Percentiles rank a stretch among this genome's conserved stretches.
phyloP scores from a whole-genome alignment of 1,284 basidiomycete species.

The Grifola frondosa region DNA sequence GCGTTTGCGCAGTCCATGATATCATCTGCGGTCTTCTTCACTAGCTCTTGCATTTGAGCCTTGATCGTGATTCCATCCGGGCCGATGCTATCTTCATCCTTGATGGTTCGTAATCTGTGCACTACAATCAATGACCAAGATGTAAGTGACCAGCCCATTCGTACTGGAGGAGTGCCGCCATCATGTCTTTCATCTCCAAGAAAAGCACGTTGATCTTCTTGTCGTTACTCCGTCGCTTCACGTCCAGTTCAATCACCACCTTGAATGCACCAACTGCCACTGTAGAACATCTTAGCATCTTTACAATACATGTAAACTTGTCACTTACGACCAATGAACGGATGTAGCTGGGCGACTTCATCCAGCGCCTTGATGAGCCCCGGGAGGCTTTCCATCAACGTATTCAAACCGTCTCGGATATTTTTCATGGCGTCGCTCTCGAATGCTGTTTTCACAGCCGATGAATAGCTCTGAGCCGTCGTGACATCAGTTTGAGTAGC shows the following conservation, averaged over 20 bases:
- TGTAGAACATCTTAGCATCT: constrained; percentile 12
- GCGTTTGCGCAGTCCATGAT: constrained; percentile 33
- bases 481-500: background rate
- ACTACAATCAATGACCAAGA: background rate
- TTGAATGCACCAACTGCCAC: constrained; percentile 46
- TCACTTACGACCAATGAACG: constrained; percentile 24
- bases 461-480: background rate
- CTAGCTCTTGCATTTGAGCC: constrained; percentile 22
- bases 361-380: constrained; percentile 23
- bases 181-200: constrained; percentile 46
- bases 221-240: constrained; percentile 43
- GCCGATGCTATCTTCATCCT: constrained; percentile 15
- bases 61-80: constrained; percentile 25
- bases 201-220: constrained; percentile 41
- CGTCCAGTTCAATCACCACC: constrained; percentile 39
- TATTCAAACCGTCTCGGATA: constrained; percentile 11
- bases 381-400: constrained; percentile 23
- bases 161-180: constrained; percentile 42
- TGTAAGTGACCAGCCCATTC: constrained; percentile 4
- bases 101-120: constrained; percentile 19
- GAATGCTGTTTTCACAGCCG: background rate
- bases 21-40: constrained; percentile 26
- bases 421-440: constrained; percentile 4
- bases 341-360: constrained; percentile 25
- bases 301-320: background rate